Evolutionary conservation across 2,329 filamentous ascomycete species (phyloP).

Genomic region (Apiospora kogelbergensis): DNA sequence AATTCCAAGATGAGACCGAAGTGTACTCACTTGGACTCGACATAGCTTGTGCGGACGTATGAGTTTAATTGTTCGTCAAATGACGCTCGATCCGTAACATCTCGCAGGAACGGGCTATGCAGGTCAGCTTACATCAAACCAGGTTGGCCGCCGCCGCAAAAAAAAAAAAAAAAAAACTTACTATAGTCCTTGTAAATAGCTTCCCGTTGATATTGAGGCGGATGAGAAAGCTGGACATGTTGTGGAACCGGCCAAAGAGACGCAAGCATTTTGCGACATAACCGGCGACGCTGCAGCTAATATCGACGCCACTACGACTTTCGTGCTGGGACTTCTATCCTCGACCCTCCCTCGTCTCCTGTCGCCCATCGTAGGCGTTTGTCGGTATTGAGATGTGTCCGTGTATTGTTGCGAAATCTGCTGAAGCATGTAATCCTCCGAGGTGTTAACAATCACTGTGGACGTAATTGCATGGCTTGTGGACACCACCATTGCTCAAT

Average conservation of each 20-base stretch:
- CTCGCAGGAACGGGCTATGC: constrained; percentile 73
- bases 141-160: constrained; percentile 17
- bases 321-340: constrained; percentile 14
- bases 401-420: background rate
- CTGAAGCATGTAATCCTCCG: constrained; percentile 15
- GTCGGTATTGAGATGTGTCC: background rate
- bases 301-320: constrained; percentile 21
- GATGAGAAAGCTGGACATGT: constrained; percentile 37
- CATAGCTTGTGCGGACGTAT: constrained; percentile 75
- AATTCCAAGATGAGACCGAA: background rate
- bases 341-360: constrained; percentile 12
- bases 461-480: constrained; percentile 26
- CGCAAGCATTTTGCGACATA: constrained; percentile 29
- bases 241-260: constrained; percentile 35
- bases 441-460: constrained; percentile 17
- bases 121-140: constrained; percentile 14
- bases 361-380: background rate
- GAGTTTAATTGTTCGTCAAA: constrained; percentile 75
- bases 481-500: constrained; percentile 27
- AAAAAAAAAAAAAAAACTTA: too few relatives aligned
- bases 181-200: constrained; percentile 27
- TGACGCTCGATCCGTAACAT: constrained; percentile 70
- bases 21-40: constrained; percentile 69
- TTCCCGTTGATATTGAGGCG: constrained; percentile 37
- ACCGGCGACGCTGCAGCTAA: constrained; percentile 23